phyloP scores from a whole-genome alignment of 106 monocot species.

The Platanthera zijinensis region DNA sequence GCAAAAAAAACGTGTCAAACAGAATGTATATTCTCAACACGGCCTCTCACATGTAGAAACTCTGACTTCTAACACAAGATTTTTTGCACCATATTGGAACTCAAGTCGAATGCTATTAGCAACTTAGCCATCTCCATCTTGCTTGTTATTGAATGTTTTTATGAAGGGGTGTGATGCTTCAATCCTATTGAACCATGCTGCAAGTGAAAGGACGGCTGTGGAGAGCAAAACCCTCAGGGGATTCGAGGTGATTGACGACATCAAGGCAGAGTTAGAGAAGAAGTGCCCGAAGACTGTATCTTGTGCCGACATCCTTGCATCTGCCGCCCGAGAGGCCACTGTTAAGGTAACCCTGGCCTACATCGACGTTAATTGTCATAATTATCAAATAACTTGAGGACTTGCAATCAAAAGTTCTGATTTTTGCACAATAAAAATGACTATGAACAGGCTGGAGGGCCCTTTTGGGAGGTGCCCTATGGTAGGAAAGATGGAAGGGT shows the following conservation, averaged over 20 bases:
- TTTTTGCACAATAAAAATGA: background rate
- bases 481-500: slow-evolving; percentile 61
- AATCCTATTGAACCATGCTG: slow-evolving; percentile 32
- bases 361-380: too few relatives aligned
- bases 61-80: too few relatives aligned
- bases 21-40: too few relatives aligned
- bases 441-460: slow-evolving; percentile 41
- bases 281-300: slow-evolving; percentile 57
- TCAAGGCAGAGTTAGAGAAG: slow-evolving; percentile 42
- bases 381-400: too few relatives aligned
- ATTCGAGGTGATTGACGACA: slow-evolving; percentile 61
- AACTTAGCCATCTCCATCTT: background rate
- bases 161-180: slow-evolving; percentile 53
- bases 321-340: slow-evolving; percentile 56
- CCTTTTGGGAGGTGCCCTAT: slow-evolving; percentile 56
- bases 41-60: too few relatives aligned
- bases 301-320: slow-evolving; percentile 55
- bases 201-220: slow-evolving; percentile 35
- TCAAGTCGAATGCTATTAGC: background rate
- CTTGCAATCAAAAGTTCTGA: background rate
- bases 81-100: too few relatives aligned
- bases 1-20: too few relatives aligned
- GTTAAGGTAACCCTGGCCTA: slow-evolving; percentile 7
- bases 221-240: slow-evolving; percentile 53
- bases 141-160: background rate